Evolutionary conservation across 2,329 filamentous ascomycete genomes (phyloP).

Genomic region (Neospermospora avenae): DNA sequence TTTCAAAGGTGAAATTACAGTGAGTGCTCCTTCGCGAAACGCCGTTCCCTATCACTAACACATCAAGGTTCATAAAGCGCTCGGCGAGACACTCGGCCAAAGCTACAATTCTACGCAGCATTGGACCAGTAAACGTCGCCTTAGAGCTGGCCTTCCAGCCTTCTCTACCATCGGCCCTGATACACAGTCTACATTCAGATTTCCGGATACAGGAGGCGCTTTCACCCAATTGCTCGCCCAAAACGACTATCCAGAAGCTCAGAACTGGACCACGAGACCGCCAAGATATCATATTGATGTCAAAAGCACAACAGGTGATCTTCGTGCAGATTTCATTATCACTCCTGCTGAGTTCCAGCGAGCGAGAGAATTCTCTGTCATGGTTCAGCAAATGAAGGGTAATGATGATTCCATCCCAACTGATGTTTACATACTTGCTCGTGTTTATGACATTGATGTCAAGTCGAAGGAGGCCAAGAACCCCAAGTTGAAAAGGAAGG

Average conservation of each 20-base stretch:
- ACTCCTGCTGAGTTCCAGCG: background rate
- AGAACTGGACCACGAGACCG: background rate
- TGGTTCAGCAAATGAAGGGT: conserved; percentile 8
- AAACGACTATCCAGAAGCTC: conserved; percentile 1
- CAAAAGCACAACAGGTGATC: background rate
- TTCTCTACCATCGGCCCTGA: background rate
- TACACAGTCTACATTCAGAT: background rate
- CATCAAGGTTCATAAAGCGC: conserved; percentile 1
- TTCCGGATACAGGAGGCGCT: background rate
- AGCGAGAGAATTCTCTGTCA: background rate
- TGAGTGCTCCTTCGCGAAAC: background rate
- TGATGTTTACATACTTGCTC: conserved; percentile 7
- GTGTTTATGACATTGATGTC: conserved; percentile 4
- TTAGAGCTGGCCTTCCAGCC: background rate
- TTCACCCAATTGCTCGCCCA: conserved; percentile 8
- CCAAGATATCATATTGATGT: conserved; percentile 12
- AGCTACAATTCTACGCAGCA: conserved; percentile 2
- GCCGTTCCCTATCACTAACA: background rate
- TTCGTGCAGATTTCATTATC: background rate
- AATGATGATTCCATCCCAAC: background rate
- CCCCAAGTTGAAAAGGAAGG: background rate
- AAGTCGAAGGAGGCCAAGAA: background rate
- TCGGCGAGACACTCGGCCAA: background rate
- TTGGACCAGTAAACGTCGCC: conserved; percentile 2
- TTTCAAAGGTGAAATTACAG: conserved; percentile 3